These are phyloP conservation scores for Psidium guajava DNA, from an alignment of 345 rosid genomes.

Conservation along the genomic window DNA sequence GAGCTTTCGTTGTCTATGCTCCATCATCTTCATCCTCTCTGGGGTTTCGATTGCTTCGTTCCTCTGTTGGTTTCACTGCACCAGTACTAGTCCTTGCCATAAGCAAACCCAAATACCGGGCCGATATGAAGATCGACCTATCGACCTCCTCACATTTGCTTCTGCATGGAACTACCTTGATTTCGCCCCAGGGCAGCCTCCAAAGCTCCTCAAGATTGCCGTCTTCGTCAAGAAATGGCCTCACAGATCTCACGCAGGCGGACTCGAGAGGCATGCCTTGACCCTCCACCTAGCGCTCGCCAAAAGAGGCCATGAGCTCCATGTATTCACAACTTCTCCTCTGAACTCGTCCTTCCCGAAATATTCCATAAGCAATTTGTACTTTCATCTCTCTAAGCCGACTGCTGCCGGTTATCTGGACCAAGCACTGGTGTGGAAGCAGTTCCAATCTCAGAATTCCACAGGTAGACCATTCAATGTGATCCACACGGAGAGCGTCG, in stretches of 20 bases:
- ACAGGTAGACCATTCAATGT: constrained; percentile 72
- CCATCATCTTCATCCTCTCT: constrained; percentile 26
- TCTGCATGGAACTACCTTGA: constrained; percentile 72
- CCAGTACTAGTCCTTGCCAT: constrained; percentile 26
- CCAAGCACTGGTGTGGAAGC: constrained; percentile 62
- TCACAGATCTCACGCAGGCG: constrained; percentile 69
- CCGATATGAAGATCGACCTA: constrained; percentile 17
- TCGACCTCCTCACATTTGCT: constrained; percentile 48
- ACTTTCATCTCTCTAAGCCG: constrained; percentile 67
- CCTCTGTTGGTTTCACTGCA: constrained; percentile 34
- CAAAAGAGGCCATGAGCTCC: constrained; percentile 77
- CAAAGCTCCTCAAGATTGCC: constrained; percentile 52
- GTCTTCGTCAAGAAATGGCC: constrained; percentile 93
- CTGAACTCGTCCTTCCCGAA: constrained; percentile 39
- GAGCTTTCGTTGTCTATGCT: constrained; percentile 42
- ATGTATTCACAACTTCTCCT: constrained; percentile 64
- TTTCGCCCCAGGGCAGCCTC: constrained; percentile 27
- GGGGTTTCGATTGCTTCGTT: constrained; percentile 45
- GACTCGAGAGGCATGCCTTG: constrained; percentile 80
- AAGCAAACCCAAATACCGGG: constrained; percentile 7
- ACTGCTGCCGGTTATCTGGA: constrained; percentile 71
- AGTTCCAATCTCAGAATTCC: constrained; percentile 53
- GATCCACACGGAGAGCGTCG: constrained; percentile 79
- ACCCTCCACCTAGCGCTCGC: constrained; percentile 82
- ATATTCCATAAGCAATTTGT: constrained; percentile 32